Conservation (phyloP, 306 rosid genomes). For the Malus orientalis region DNA sequence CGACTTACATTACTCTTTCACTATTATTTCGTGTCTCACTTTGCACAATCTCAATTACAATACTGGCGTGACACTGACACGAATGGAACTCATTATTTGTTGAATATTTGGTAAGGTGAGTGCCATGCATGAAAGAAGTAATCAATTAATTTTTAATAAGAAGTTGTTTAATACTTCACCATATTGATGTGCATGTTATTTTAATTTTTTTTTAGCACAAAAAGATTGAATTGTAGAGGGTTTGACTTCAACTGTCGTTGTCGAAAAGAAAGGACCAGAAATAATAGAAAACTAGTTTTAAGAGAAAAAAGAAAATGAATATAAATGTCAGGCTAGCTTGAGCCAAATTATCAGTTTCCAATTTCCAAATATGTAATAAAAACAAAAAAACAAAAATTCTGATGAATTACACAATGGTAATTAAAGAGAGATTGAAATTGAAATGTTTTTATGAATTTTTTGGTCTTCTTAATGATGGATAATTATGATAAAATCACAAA, state of each 20-base stretch:
- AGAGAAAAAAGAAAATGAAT: background rate
- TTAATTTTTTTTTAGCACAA: background rate
- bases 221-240: background rate
- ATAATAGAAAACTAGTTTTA: background rate
- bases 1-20: too few relatives aligned
- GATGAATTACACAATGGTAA: too few relatives aligned
- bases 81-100: background rate
- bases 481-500: too few relatives aligned
- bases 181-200: background rate
- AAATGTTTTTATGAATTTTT: too few relatives aligned
- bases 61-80: background rate
- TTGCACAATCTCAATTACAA: background rate
- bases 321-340: background rate
- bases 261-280: background rate
- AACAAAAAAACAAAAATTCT: background rate
- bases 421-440: too few relatives aligned
- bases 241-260: background rate
- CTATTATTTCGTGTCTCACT: background rate
- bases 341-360: background rate
- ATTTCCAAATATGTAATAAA: background rate
- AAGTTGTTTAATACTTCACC: background rate
- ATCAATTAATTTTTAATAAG: background rate
- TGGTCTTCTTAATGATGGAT: accelerated
- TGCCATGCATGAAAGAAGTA: background rate
- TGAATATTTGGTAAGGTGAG: background rate